Conservation (phyloP, 2,329 filamentous ascomycete species). For the Bipolaris oryzae region DNA sequence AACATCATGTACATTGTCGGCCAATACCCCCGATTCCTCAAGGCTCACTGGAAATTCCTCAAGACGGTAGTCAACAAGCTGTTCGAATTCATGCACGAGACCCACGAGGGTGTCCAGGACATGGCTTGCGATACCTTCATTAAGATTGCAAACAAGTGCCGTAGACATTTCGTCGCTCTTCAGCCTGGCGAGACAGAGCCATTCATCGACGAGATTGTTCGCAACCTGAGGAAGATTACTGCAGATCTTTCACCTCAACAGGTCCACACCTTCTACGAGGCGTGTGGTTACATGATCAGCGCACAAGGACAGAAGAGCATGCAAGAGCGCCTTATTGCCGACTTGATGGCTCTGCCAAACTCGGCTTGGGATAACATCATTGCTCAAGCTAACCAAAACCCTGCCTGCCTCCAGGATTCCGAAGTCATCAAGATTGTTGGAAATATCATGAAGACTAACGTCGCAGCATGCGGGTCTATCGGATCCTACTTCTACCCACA, state of each 20-base stretch:
- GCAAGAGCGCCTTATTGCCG: conserved; percentile 87
- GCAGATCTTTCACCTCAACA: conserved; percentile 94
- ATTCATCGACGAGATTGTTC: conserved; percentile 98
- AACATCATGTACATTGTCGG: conserved; percentile 99
- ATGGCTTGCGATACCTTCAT: conserved; percentile 99
- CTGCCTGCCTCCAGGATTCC: conserved; percentile 83
- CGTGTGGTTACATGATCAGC: conserved; percentile 98
- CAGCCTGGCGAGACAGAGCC: conserved; percentile 94
- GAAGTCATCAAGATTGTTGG: conserved; percentile 98
- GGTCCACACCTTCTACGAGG: conserved; percentile 98
- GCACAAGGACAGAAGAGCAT: conserved; percentile 94
- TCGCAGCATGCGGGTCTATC: conserved; percentile 96
- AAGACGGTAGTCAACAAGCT: conserved; percentile 99
- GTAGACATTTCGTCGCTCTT: conserved; percentile 93
- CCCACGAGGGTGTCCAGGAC: conserved; percentile 97
- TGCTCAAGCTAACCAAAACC: conserved; percentile 80
- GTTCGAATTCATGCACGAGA: conserved; percentile 99
- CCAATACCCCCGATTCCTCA: conserved; percentile 96
- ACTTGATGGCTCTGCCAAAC: conserved; percentile 93
- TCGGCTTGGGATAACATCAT: conserved; percentile 96
- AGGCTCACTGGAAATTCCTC: conserved; percentile 99
- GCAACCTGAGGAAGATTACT: conserved; percentile 94
- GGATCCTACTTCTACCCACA: conserved; percentile 98
- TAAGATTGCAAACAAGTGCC: conserved; percentile 98
- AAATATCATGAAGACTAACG: conserved; percentile 99